A percentile compares a stretch with the other conserved stretches of the same genome.
phyloP scores from a whole-genome alignment of 306 rosid species.

The Cucumis cinereus region DNA sequence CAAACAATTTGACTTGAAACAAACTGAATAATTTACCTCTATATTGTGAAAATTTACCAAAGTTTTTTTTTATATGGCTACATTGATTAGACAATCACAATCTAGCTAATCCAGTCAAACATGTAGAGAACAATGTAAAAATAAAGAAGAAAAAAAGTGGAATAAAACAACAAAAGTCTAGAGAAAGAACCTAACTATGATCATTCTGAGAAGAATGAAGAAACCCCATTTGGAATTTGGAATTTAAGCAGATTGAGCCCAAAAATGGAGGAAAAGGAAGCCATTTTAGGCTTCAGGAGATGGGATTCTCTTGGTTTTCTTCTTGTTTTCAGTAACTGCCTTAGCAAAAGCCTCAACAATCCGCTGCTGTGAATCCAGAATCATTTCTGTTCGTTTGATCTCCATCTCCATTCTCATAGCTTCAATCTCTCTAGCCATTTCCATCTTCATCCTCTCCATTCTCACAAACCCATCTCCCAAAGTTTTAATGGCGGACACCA shows the following conservation, averaged over 20 bases:
- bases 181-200: not conserved
- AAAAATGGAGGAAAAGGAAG: not conserved
- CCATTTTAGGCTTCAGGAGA: slow-evolving; percentile 38
- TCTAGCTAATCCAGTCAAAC: slow-evolving; percentile 8
- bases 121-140: not conserved
- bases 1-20: not conserved
- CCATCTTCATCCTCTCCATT: slow-evolving; percentile 94
- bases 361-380: slow-evolving; percentile 78
- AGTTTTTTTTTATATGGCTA: not conserved
- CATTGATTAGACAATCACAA: not conserved
- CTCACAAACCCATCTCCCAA: slow-evolving; percentile 92
- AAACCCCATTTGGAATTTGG: not conserved
- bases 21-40: slow-evolving; percentile 7
- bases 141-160: not conserved
- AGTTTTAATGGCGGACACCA: slow-evolving; percentile 68
- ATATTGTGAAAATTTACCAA: slow-evolving; percentile 2
- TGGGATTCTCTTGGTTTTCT: slow-evolving; percentile 43
- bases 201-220: not conserved
- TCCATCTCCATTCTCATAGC: slow-evolving; percentile 92
- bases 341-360: slow-evolving; percentile 83
- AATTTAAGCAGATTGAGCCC: not conserved
- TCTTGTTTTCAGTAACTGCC: slow-evolving; percentile 67
- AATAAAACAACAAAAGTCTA: not conserved
- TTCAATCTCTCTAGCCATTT: slow-evolving; percentile 89
- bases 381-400: slow-evolving; percentile 90